phyloP scores from a whole-genome alignment of 176 grass and related monocot genomes.

The Calamus simplicifolius region DNA sequence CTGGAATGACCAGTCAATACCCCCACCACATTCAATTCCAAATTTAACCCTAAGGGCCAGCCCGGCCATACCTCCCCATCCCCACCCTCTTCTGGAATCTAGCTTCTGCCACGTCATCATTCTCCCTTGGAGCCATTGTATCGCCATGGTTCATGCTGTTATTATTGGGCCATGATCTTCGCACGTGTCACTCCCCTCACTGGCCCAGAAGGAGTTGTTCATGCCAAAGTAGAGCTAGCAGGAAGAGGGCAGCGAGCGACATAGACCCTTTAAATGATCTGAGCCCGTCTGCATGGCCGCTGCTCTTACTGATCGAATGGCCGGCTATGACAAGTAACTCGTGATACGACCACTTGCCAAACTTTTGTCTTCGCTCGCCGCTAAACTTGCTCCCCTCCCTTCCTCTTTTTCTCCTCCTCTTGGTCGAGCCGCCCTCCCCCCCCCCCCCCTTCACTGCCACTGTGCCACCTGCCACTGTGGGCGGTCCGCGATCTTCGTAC shows the following conservation, averaged over 20 bases:
- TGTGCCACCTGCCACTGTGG: background rate
- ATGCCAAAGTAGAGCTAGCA: constrained; percentile 1
- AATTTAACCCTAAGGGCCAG: too few relatives aligned
- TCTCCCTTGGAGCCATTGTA: background rate
- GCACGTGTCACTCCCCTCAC: constrained; percentile 1
- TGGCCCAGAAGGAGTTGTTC: background rate
- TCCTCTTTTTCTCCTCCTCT: background rate
- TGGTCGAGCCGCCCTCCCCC: background rate
- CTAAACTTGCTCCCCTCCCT: background rate
- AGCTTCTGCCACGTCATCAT: constrained; percentile 3
- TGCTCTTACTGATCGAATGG: constrained; percentile 1
- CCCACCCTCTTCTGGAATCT: too few relatives aligned
- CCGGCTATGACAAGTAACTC: constrained; percentile 11
- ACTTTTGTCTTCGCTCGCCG: background rate
- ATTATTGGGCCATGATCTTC: constrained; percentile 18
- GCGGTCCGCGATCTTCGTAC: constrained; percentile 12
- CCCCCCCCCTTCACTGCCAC: background rate
- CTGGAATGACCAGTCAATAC: too few relatives aligned
- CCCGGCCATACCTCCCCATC: too few relatives aligned
- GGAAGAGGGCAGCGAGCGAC: background rate
- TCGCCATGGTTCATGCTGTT: background rate
- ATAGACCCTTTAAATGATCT: background rate
- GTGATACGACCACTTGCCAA: constrained; percentile 7
- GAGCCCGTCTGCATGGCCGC: background rate
- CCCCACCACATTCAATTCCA: too few relatives aligned